Percentiles rank a stretch among this genome's conserved stretches.
These are phyloP conservation scores for Haplosporangium sp. DNA, from an alignment of 371 early-diverging fungal genomes.

Conservation along the genomic window DNA sequence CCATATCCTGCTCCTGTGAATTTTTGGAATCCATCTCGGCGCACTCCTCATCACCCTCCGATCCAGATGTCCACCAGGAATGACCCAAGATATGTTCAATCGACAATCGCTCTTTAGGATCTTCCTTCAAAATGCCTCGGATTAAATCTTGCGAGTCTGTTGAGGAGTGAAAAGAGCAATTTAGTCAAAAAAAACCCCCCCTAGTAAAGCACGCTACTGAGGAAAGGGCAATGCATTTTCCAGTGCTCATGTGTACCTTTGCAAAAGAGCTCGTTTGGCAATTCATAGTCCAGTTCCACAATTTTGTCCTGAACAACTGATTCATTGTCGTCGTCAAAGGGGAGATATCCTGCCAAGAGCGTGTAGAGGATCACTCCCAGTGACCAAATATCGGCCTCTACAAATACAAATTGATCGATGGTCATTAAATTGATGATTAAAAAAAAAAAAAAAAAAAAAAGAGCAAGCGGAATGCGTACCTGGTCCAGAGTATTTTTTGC, in stretches of 20 bases:
- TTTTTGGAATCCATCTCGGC: conserved; percentile 27
- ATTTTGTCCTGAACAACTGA: conserved; percentile 77
- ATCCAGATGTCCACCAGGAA: conserved; percentile 70
- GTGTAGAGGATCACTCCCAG: conserved; percentile 88
- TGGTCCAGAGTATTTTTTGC: conserved; percentile 83
- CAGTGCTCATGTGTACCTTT: conserved; percentile 54
- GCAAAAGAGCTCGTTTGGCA: conserved; percentile 71
- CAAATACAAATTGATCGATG: background rate
- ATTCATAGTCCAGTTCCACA: conserved; percentile 74
- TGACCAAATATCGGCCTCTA: conserved; percentile 90
- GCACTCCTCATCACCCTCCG: conserved; percentile 52
- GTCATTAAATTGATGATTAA: background rate
- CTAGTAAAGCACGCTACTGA: background rate
- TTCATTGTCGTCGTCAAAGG: conserved; percentile 89
- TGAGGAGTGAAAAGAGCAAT: background rate
- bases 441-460: conserved; percentile 9
- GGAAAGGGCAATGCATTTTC: background rate
- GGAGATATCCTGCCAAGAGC: conserved; percentile 81
- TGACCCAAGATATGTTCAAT: conserved; percentile 76
- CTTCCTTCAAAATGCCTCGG: conserved; percentile 68
- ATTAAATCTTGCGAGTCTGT: conserved; percentile 64
- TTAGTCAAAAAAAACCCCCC: too few relatives aligned
- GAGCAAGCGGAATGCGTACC: conserved; percentile 49
- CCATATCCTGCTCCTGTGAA: conserved; percentile 22
- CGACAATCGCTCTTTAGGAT: conserved; percentile 73